phyloP scores from a whole-genome alignment of 768 basidiomycete genomes.

The Russula foetens region DNA sequence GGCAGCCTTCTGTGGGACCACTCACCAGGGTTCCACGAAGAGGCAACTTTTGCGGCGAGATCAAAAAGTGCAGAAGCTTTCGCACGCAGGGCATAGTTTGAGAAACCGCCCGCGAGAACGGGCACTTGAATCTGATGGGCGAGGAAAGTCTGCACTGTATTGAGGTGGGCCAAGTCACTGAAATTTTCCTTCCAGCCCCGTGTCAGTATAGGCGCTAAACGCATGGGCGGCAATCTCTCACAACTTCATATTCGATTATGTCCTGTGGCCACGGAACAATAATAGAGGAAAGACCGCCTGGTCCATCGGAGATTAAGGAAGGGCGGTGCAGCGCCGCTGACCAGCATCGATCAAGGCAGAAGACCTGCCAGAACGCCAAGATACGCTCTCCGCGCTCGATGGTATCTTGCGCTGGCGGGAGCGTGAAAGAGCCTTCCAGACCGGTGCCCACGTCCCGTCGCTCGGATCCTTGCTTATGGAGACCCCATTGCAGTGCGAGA shows the following conservation, averaged over 20 bases:
- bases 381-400: slow-evolving; percentile 65
- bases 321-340: slow-evolving; percentile 66
- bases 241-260: slow-evolving; percentile 64
- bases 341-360: slow-evolving; percentile 74
- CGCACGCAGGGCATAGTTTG: slow-evolving; percentile 54
- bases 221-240: slow-evolving; percentile 27
- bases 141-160: slow-evolving; percentile 57
- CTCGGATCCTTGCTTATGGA: slow-evolving; percentile 41
- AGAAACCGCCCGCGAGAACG: slow-evolving; percentile 44
- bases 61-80: slow-evolving; percentile 75
- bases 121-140: slow-evolving; percentile 43
- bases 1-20: slow-evolving; percentile 18
- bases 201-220: neutral
- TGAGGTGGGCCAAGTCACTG: slow-evolving; percentile 41
- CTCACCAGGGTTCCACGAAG: slow-evolving; percentile 54
- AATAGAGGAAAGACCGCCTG: slow-evolving; percentile 48
- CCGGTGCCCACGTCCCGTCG: slow-evolving; percentile 23
- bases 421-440: slow-evolving; percentile 35
- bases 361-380: slow-evolving; percentile 78
- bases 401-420: slow-evolving; percentile 50
- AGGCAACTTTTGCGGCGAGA: slow-evolving; percentile 52
- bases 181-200: slow-evolving; percentile 44
- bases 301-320: slow-evolving; percentile 54
- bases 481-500: slow-evolving; percentile 63
- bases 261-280: slow-evolving; percentile 72